Evolutionary conservation across 148 eudicot species (phyloP).

Genomic region (Nyssa sinensis): DNA sequence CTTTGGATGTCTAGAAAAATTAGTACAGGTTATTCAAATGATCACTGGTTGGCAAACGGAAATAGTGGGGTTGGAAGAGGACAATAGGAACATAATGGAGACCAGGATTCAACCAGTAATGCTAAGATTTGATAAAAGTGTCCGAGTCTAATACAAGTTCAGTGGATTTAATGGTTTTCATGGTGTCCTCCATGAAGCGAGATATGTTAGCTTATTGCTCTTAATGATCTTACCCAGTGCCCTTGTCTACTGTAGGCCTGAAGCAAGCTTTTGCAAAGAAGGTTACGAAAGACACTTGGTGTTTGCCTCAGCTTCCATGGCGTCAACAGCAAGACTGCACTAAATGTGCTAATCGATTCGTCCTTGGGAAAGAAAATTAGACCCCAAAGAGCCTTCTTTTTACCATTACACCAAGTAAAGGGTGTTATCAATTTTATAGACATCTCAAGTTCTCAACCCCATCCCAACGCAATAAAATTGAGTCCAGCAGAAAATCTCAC

Average conservation of each 20-base stretch:
- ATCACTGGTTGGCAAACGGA: slow-evolving; percentile 45
- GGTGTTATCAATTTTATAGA: too few species aligned
- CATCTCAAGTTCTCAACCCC: not conserved
- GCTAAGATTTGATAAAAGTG: slow-evolving; percentile 34
- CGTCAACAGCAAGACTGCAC: slow-evolving; percentile 38
- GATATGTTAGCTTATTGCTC: slow-evolving; percentile 40
- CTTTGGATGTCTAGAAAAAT: not conserved
- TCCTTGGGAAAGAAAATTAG: too few species aligned
- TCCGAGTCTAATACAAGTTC: slow-evolving; percentile 34
- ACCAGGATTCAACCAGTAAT: slow-evolving; percentile 42
- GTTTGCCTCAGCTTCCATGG: slow-evolving; percentile 40
- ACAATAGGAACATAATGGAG: slow-evolving; percentile 39
- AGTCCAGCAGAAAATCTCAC: too few species aligned
- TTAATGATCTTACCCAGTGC: slow-evolving; percentile 42
- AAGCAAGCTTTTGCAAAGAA: slow-evolving; percentile 28
- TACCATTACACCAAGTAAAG: too few species aligned
- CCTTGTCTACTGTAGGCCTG: slow-evolving; percentile 37
- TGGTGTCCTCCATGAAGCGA: slow-evolving; percentile 45
- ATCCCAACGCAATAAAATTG: not conserved
- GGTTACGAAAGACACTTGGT: slow-evolving; percentile 31
- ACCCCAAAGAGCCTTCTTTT: too few species aligned
- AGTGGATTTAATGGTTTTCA: slow-evolving; percentile 47
- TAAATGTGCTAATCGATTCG: too few species aligned
- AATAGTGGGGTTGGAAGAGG: slow-evolving; percentile 45
- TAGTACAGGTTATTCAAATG: slow-evolving; percentile 41